Conservation (phyloP, 805 yeast genomes). For the Zygoascus bituminiphila region DNA sequence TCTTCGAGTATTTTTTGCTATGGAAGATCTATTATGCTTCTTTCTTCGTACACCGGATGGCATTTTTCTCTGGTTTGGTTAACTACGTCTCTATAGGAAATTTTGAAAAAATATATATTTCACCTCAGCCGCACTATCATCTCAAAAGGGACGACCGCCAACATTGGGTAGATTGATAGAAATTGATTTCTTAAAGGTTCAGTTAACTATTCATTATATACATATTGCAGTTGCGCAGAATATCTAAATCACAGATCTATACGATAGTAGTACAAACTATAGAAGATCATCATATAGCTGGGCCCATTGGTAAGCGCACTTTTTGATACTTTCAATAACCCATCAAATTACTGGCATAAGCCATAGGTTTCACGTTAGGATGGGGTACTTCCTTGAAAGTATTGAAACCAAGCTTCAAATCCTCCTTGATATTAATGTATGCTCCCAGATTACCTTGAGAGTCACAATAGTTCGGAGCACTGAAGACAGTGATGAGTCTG, state of each 20-base stretch:
- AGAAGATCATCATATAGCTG: no score
- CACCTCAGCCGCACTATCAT: not conserved
- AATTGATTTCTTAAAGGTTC: no score
- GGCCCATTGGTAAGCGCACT: no score
- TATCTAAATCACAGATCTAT: not conserved
- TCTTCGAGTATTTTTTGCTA: slow-evolving; percentile 61
- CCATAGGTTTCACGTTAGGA: slow-evolving; percentile 92
- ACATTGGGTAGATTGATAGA: no score
- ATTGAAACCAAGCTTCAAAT: slow-evolving; percentile 43
- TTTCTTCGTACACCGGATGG: slow-evolving; percentile 64
- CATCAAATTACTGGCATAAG: slow-evolving; percentile 47
- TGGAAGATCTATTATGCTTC: slow-evolving; percentile 69
- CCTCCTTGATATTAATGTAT: slow-evolving; percentile 61
- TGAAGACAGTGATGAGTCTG: slow-evolving; percentile 82
- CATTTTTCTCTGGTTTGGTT: slow-evolving; percentile 19
- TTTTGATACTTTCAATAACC: not conserved
- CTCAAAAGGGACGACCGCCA: no score
- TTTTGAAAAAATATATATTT: not conserved
- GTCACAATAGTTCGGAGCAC: slow-evolving; percentile 98
- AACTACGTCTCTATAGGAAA: not conserved
- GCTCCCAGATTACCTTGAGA: slow-evolving; percentile 87
- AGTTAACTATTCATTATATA: no score
- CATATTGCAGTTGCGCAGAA: not conserved
- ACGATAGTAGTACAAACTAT: not conserved
- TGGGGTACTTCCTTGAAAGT: slow-evolving; percentile 79